Percentiles rank a stretch among this genome's conserved stretches.
phyloP scores from a whole-genome alignment of 176 grass and related monocot genomes.

The Microstegium vimineum region DNA sequence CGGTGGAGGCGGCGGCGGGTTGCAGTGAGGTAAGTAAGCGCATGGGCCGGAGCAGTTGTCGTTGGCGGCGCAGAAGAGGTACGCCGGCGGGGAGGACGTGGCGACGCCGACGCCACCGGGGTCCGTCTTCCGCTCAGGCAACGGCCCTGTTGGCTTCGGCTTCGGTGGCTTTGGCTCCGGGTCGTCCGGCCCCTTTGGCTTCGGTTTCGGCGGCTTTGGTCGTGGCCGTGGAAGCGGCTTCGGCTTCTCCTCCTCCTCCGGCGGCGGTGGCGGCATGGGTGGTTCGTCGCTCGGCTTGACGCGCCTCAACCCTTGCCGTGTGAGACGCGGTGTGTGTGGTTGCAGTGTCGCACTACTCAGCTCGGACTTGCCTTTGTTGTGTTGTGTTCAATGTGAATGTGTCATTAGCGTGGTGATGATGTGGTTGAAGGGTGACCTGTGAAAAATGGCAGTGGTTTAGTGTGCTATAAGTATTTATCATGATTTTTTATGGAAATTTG shows the following conservation, averaged over 20 bases:
- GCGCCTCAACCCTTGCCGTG: background rate
- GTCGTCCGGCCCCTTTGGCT: background rate
- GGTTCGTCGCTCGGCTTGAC: background rate
- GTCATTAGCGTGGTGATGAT: too few species aligned
- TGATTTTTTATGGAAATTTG: too few species aligned
- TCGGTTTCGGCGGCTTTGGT: background rate
- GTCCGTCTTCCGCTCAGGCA: background rate
- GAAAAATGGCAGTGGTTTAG: background rate
- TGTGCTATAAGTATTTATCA: too few species aligned
- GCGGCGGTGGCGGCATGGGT: slow-evolving; percentile 17
- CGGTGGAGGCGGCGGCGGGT: background rate
- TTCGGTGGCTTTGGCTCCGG: background rate
- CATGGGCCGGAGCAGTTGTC: slow-evolving; percentile 16
- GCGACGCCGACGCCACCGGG: background rate
- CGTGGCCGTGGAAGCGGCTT: background rate
- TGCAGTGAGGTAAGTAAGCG: background rate
- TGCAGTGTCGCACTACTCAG: background rate
- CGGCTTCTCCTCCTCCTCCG: background rate
- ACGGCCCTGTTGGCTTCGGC: background rate
- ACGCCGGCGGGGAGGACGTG: background rate
- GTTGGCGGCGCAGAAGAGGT: slow-evolving; percentile 16
- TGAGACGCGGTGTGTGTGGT: slow-evolving; percentile 2
- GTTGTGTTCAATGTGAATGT: background rate
- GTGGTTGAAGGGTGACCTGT: background rate
- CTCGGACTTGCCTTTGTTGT: background rate